These are phyloP conservation scores for Pythium brachiatum DNA, from an alignment of 352 stramenopile genomes.

Conservation along the genomic window DNA sequence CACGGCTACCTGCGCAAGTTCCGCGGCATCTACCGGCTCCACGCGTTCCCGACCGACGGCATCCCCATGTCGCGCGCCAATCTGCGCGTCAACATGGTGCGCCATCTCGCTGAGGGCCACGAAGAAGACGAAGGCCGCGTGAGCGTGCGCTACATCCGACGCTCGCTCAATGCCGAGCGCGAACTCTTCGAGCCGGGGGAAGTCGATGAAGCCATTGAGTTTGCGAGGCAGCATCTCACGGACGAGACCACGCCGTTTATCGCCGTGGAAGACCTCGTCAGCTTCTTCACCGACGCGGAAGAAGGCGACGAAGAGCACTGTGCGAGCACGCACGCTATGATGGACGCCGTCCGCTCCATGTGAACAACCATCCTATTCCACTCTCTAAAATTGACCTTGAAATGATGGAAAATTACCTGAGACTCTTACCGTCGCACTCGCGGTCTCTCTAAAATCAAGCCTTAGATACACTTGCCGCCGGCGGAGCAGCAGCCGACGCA, in stretches of 20 bases:
- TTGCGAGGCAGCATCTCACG: slow-evolving; percentile 29
- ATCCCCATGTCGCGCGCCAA: slow-evolving; percentile 40
- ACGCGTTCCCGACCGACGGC: slow-evolving; percentile 55
- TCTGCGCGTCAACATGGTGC: slow-evolving; percentile 75
- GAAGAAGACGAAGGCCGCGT: slow-evolving; percentile 53
- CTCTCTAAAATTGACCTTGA: slow-evolving; percentile 1
- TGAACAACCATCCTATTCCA: background rate
- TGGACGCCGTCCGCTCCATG: background rate
- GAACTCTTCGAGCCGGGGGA: slow-evolving; percentile 53
- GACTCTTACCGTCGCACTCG: background rate
- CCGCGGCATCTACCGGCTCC: slow-evolving; percentile 77
- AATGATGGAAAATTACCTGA: background rate
- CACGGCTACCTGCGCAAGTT: slow-evolving; percentile 76
- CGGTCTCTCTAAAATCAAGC: background rate
- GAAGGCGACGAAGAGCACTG: background rate
- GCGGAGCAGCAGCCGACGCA: background rate
- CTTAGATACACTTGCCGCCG: background rate
- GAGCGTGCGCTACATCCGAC: slow-evolving; percentile 54
- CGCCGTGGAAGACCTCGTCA: slow-evolving; percentile 35
- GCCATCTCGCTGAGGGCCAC: slow-evolving; percentile 52
- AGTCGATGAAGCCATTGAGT: slow-evolving; percentile 46
- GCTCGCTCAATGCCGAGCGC: slow-evolving; percentile 49
- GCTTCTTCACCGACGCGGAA: slow-evolving; percentile 32
- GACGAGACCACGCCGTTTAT: slow-evolving; percentile 38
- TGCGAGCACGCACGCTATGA: background rate